Evolutionary conservation across 768 basidiomycete genomes (phyloP).

Genomic region (Mycena olivaceomarginata): DNA sequence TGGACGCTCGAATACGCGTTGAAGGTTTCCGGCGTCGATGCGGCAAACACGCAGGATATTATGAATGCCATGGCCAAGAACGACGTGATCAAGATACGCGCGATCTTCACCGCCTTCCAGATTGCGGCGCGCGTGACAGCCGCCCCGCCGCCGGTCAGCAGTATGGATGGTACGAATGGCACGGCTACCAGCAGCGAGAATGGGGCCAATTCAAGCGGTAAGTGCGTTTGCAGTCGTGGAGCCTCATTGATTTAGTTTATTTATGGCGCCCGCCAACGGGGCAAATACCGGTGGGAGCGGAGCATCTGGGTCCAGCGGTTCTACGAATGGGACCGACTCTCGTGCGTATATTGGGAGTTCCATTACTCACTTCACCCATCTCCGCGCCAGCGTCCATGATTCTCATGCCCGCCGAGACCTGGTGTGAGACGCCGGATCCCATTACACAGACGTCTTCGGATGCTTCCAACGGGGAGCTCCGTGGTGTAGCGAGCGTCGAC

Average conservation of each 20-base stretch:
- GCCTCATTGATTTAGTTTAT: too few species aligned
- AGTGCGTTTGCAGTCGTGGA: too few species aligned
- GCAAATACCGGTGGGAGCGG: too few species aligned
- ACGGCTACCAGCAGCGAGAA: background rate
- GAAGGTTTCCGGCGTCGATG: slow-evolving; percentile 27
- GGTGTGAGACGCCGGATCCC: too few species aligned
- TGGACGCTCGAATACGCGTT: slow-evolving; percentile 40
- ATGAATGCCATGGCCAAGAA: slow-evolving; percentile 1
- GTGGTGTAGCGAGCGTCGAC: background rate
- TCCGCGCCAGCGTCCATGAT: too few species aligned
- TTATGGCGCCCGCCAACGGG: too few species aligned
- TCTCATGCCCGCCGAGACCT: too few species aligned
- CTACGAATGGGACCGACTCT: too few species aligned
- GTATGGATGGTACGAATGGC: background rate
- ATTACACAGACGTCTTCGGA: background rate
- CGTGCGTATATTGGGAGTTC: too few species aligned
- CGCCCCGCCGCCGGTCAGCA: background rate
- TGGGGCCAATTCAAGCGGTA: background rate
- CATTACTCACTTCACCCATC: too few species aligned
- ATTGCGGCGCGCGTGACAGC: background rate
- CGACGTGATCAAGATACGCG: slow-evolving; percentile 21
- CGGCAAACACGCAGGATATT: slow-evolving; percentile 4
- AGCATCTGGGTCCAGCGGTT: too few species aligned
- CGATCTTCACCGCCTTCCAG: slow-evolving; percentile 28
- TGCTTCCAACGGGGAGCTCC: background rate